Evolutionary conservation across 805 yeast species (phyloP).

Genomic region (Candida germanica): DNA sequence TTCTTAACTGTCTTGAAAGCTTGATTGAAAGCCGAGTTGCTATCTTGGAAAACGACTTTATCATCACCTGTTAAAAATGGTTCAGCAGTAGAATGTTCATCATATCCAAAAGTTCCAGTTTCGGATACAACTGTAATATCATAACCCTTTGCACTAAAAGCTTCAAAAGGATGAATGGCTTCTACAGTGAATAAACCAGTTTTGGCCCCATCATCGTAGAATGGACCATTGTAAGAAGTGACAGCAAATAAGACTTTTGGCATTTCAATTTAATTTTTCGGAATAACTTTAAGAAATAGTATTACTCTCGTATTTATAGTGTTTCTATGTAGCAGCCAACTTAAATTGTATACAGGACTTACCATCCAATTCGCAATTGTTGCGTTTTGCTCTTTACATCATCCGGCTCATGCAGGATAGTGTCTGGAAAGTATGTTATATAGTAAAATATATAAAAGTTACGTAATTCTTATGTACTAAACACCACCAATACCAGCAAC

Average conservation of each 20-base stretch:
- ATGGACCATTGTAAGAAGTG: constrained; percentile 40
- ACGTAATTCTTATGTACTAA: too few relatives aligned
- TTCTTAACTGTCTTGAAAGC: constrained; percentile 41
- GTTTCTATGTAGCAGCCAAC: too few relatives aligned
- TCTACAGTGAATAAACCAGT: constrained; percentile 63
- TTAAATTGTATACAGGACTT: too few relatives aligned
- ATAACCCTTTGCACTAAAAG: constrained; percentile 45
- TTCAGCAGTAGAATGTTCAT: constrained; percentile 48
- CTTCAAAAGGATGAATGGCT: constrained; percentile 57
- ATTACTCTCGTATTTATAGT: too few relatives aligned
- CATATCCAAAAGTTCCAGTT: constrained; percentile 55
- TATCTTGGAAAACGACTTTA: constrained; percentile 34
- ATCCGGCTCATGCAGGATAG: too few relatives aligned
- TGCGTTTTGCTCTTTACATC: too few relatives aligned
- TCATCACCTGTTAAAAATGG: constrained; percentile 45
- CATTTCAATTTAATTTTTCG: constrained; percentile 14
- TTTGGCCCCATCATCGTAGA: constrained; percentile 55
- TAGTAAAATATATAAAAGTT: too few relatives aligned
- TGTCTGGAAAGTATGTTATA: too few relatives aligned
- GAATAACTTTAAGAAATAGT: too few relatives aligned
- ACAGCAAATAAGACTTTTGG: constrained; percentile 43
- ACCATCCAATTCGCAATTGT: too few relatives aligned
- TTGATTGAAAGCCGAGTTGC: constrained; percentile 34
- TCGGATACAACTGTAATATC: constrained; percentile 59
- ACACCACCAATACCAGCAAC: constrained; percentile 56